Evolutionary conservation across 1,284 basidiomycete genomes (phyloP).

Genomic region (Cutaneotrichosporon dermatis): DNA sequence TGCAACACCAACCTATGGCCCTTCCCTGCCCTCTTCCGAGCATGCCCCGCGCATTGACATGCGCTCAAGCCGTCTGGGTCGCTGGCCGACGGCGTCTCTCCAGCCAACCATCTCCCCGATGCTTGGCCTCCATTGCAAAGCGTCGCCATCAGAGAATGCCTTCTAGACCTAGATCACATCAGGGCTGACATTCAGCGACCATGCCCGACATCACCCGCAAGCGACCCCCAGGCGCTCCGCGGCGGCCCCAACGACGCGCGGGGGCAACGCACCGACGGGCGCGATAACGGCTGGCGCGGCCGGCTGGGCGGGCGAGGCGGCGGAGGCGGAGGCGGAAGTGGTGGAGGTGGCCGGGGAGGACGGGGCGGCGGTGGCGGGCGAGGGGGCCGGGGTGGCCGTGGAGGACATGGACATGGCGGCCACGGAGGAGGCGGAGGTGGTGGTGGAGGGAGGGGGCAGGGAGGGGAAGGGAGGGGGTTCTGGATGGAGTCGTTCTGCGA

Average conservation of each 20-base stretch:
- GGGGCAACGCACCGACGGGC: too few species aligned
- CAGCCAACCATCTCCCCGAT: too few species aligned
- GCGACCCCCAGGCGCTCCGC: background rate
- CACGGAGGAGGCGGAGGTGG: conserved; percentile 8
- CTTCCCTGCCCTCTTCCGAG: too few species aligned
- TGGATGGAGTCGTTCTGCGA: conserved; percentile 38
- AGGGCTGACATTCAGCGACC: background rate
- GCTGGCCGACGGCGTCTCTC: too few species aligned
- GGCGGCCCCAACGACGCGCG: background rate
- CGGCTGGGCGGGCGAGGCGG: background rate
- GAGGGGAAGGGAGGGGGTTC: conserved; percentile 16
- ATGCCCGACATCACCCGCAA: background rate
- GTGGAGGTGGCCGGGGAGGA: background rate
- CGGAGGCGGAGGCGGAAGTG: background rate
- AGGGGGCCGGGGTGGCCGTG: background rate
- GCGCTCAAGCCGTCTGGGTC: too few species aligned
- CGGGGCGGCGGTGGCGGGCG: background rate
- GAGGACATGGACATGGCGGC: background rate
- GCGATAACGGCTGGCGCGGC: too few species aligned
- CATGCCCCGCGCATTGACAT: too few species aligned
- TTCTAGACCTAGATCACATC: background rate
- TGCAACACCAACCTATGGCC: too few species aligned
- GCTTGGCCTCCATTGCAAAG: background rate
- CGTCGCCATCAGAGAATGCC: too few species aligned
- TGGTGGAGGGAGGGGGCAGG: conserved; percentile 4